Base-by-base conservation (phyloP, 208 protist genomes). In the Vickermania ingenoplastis region DNA sequence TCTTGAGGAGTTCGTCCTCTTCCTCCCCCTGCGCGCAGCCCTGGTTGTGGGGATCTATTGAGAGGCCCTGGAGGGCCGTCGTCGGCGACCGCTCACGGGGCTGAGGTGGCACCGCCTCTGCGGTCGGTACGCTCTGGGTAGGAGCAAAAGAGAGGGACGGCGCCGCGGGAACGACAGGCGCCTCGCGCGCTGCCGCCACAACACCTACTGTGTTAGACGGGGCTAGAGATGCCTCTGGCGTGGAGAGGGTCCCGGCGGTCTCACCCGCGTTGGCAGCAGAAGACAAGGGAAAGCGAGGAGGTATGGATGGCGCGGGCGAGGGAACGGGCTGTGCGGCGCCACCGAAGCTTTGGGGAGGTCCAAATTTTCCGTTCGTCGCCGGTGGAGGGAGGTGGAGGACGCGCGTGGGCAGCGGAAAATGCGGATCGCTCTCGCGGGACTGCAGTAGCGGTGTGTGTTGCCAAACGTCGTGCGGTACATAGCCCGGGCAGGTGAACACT, bases 381-480 rank as follows among this genome's bases (percentile, higher is more conserved):
- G 36, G 11, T 45, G 36, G 36, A n/a, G 17, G 36, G 11, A 7
- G 36, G 17, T 45, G 7, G 17, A 7, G 36, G 17, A n/a, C 17
- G 36, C 11, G 17, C 36, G 7, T 17, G 17, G 36, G 36, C 36
- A 17, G 17, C 7, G 36, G 36, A 45, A 45, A 45, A 17, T 17
- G 36, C 11, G 11, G 36, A 7, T 45, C 36, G 11, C 17, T 17
- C 17, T 13, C 50, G 5, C 50, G 50, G 5, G 11, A 5, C 5
- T 54, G 5, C 50, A 54, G 13, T 25, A 54, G 24, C 11, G 76
- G 76, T 27, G 63, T 41, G 5, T 57, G 27, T 0, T 59, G n/a
- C 71, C 67, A 83, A 11, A 65, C 53, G 22, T 56, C 69, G 30
- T 45, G 49, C 26, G 73, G 63, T 21, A 83, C 76, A 53, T 67